phyloP scores from a whole-genome alignment of 805 yeast species.

The Phaffomyces thermotolerans region DNA sequence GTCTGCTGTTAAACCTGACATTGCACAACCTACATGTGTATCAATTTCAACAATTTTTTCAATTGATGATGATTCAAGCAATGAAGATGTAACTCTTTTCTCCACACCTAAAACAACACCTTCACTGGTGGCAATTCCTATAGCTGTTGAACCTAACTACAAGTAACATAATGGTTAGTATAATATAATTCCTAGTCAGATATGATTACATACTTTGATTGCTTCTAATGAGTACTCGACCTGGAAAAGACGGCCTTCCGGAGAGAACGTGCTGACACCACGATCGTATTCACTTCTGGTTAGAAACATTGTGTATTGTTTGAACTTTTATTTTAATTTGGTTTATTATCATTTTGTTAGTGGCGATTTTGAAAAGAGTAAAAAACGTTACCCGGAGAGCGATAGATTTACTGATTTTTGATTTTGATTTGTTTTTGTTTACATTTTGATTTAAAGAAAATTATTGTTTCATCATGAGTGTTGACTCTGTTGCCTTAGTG shows the following conservation, averaged over 20 bases:
- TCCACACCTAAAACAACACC: constrained; percentile 97
- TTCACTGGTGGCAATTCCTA: constrained; percentile 90
- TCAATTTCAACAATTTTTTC: constrained; percentile 96
- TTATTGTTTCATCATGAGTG: not conserved
- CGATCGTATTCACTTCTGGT: constrained; percentile 99
- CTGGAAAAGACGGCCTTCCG: constrained; percentile 97
- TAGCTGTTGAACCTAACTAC: constrained; percentile 88
- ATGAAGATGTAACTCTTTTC: constrained; percentile 88
- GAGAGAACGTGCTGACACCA: constrained; percentile 97
- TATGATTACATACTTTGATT: constrained; percentile 51
- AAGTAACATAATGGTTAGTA: constrained; percentile 1
- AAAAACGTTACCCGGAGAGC: not conserved
- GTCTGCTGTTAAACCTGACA: constrained; percentile 98
- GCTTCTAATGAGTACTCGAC: constrained; percentile 98
- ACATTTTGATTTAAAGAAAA: not conserved
- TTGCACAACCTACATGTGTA: constrained; percentile 93
- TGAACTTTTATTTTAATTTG: not conserved
- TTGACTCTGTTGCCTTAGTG: not conserved
- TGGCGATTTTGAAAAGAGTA: not conserved
- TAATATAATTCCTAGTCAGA: not conserved
- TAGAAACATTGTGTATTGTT: constrained; percentile 75
- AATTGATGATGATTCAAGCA: constrained; percentile 86
- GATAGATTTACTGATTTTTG: not conserved
- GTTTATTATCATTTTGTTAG: not conserved
- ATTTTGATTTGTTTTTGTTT: not conserved